phyloP scores from a whole-genome alignment of 768 basidiomycete species.

The Cyclocybe cylindracea region DNA sequence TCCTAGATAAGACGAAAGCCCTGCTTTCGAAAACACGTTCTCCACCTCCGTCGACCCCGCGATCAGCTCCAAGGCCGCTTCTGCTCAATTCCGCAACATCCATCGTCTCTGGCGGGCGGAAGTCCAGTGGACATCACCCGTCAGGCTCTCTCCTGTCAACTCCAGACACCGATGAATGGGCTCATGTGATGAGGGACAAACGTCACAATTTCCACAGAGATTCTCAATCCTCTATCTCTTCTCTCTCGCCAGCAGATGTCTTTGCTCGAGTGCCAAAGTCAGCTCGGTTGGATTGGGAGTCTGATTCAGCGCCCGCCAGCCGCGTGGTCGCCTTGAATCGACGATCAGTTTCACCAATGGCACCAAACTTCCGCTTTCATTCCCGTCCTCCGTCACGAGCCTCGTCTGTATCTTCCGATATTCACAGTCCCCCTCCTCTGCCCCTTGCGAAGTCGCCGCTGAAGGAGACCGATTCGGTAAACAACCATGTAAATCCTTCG shows the following conservation, averaged over 20 bases:
- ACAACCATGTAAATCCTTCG: conserved; percentile 2
- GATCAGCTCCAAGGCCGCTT: conserved; percentile 65
- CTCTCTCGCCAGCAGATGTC: conserved; percentile 59
- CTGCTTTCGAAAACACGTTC: conserved; percentile 35
- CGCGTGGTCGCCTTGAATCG: conserved; percentile 66
- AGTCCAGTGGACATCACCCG: conserved; percentile 16
- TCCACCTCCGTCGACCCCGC: conserved; percentile 35
- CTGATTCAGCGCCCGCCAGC: conserved; percentile 50
- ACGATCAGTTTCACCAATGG: conserved; percentile 72
- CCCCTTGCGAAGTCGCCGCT: conserved; percentile 19
- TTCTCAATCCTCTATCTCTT: conserved; percentile 67
- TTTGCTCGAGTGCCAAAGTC: conserved; percentile 32
- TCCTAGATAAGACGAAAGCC: conserved; percentile 25
- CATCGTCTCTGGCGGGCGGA: conserved; percentile 35
- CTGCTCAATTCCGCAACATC: conserved; percentile 56
- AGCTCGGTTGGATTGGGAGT: conserved; percentile 54
- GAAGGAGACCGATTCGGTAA: conserved; percentile 17
- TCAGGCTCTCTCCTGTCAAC: conserved; percentile 38
- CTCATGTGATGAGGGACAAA: conserved; percentile 44
- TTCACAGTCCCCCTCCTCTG: conserved; percentile 30
- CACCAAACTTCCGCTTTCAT: conserved; percentile 46
- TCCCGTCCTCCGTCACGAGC: conserved; percentile 39
- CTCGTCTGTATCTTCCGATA: conserved; percentile 46
- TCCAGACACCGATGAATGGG: conserved; percentile 44
- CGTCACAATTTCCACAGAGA: conserved; percentile 43